Evolutionary conservation across 345 rosid genomes (phyloP), one percentile per base, ranked within the genome.

Genomic region (Chamaenerion angustifolium): DNA sequence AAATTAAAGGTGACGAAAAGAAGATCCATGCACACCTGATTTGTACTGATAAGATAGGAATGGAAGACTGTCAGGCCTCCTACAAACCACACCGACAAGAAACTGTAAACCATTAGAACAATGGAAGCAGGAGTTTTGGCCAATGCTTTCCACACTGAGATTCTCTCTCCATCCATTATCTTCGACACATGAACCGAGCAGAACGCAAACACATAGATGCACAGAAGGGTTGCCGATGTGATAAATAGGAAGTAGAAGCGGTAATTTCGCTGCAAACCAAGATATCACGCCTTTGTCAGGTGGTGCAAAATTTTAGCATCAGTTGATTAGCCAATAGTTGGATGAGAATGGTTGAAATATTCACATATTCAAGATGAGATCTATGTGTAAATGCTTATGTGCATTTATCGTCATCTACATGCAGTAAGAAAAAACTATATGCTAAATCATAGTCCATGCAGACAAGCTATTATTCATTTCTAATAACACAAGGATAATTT

Each of bases 221-320:
- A 93, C 53, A 93, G 78, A 62, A 88, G 63, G 43, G 94, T 82
- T 23, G 95, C 35, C 11, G 74, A 63, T 56, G 73, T 59, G 56
- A 93, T 77, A 67, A 93, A 93, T 83, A 79, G 75, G 88, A 82
- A 77, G 88, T 78, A 93, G 88, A 80, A 93, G 56, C 95, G 75
- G 63, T 93, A 88, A 63, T 93, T 93, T 58, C 99, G 85, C 99
- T 93, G 90, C 83, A 76, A 43, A 50, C 48, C 59, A 47, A 46
- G 69, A 31, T 49, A 62, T 37, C 35, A 40, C 27, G 44, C 37
- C 37, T 3, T 31, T 31, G 37, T 31, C 15, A 56, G 8, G 37
- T 49, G 8, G 37, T 49, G 27, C 50, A 48, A 51, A 40, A 47
- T 21, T 42, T 18, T 37, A 65, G 42, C 3, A 25, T 35, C 53